phyloP scores from a whole-genome alignment of 129 eudicot genomes.

The Chrysanthemum makinoi region DNA sequence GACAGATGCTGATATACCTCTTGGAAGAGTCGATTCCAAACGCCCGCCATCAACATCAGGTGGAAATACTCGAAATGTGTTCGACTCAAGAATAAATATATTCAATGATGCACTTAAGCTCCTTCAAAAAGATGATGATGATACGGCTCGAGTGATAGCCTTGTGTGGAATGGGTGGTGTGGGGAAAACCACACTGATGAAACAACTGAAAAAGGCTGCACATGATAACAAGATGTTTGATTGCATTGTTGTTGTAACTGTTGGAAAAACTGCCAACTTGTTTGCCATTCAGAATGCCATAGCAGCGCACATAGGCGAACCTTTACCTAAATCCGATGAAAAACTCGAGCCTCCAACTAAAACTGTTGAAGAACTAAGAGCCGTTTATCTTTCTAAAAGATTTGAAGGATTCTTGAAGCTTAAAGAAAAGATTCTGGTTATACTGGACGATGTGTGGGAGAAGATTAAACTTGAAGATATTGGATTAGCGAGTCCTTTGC shows the following conservation, averaged over 20 bases:
- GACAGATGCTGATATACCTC: no score
- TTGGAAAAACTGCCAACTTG: neutral
- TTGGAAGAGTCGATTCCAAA: neutral
- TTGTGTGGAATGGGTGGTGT: neutral
- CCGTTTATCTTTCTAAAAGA: neutral
- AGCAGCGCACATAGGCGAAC: neutral
- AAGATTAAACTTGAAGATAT: neutral
- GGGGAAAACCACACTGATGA: slow-evolving; percentile 5
- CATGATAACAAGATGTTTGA: neutral
- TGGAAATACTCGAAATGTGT: neutral
- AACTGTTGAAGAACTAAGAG: neutral
- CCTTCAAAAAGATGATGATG: neutral
- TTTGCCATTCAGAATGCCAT: neutral
- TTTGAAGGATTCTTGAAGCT: neutral
- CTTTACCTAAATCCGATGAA: no score
- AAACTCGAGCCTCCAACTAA: neutral
- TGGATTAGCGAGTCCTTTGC: slow-evolving; percentile 3
- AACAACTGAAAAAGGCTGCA: neutral
- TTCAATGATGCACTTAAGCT: neutral
- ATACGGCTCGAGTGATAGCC: neutral
- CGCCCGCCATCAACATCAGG: neutral
- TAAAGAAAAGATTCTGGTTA: neutral
- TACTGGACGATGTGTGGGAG: slow-evolving; percentile 3
- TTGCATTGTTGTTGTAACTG: neutral
- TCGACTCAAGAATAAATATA: neutral